Evolutionary conservation across 2,329 filamentous ascomycete species (phyloP).

Genomic region (Gaeumannomyces tritici): DNA sequence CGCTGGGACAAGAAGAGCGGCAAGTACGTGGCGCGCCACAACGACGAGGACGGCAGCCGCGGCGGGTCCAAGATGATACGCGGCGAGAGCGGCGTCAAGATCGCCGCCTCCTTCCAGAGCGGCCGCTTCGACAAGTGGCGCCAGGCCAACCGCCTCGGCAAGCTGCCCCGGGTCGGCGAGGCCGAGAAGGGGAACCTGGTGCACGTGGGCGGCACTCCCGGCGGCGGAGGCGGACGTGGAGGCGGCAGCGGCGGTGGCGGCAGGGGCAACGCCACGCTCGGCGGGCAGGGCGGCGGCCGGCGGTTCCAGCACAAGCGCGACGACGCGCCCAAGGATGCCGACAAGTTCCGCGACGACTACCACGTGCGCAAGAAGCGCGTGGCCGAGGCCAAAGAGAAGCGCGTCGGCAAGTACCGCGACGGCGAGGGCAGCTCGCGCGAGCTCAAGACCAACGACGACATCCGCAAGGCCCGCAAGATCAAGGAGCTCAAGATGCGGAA

Average conservation of each 20-base stretch:
- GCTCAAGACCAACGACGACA: conserved; percentile 73
- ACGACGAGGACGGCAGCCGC: conserved; percentile 88
- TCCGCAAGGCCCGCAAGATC: conserved; percentile 70
- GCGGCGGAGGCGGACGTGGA: conserved; percentile 13
- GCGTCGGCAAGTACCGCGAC: conserved; percentile 64
- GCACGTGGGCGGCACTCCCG: conserved; percentile 15
- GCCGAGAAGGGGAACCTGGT: conserved; percentile 44
- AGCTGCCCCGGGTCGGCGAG: conserved; percentile 76
- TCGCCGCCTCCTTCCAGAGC: conserved; percentile 85
- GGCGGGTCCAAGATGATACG: conserved; percentile 58
- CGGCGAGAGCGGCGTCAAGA: conserved; percentile 91
- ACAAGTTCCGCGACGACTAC: conserved; percentile 88
- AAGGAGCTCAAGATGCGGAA: conserved; percentile 73
- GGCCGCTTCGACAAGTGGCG: conserved; percentile 92
- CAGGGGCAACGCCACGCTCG: conserved; percentile 5
- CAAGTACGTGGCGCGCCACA: conserved; percentile 85
- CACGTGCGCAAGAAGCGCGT: conserved; percentile 84
- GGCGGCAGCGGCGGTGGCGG: conserved; percentile 5
- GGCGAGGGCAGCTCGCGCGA: conserved; percentile 65
- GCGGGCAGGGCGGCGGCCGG: conserved; percentile 32
- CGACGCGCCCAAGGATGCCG: conserved; percentile 83
- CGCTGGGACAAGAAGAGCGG: conserved; percentile 96
- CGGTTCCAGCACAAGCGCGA: conserved; percentile 81
- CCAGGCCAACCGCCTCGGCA: conserved; percentile 70
- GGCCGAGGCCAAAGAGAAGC: conserved; percentile 76